Percentiles rank a stretch among this genome's conserved stretches.
Conservation (phyloP, 768 basidiomycete genomes). For the Tricholomella constricta region DNA sequence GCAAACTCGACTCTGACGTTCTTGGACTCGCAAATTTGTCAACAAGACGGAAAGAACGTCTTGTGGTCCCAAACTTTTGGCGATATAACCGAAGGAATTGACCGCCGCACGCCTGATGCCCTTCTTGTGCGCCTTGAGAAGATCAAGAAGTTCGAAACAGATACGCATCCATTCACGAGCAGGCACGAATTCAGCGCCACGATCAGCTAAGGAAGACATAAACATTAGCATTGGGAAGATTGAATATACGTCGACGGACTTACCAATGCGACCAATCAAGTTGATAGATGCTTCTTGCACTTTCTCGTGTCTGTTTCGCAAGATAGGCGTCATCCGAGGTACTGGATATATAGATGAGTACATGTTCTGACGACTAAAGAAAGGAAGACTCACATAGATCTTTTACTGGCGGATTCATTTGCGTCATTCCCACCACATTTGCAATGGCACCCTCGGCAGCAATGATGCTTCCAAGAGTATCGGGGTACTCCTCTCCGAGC, state of each 20-base stretch:
- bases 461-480: constrained; percentile 98
- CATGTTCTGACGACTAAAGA: neutral
- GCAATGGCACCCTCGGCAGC: constrained; percentile 98
- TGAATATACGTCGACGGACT: constrained; percentile 35
- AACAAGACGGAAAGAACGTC: constrained; percentile 95
- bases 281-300: constrained; percentile 99
- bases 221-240: constrained; percentile 17
- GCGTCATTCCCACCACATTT: constrained; percentile 99
- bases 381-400: constrained; percentile 79
- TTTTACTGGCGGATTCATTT: constrained; percentile 99
- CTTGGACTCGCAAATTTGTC: constrained; percentile 96
- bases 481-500: constrained; percentile 98
- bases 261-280: constrained; percentile 92
- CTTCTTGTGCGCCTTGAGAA: constrained; percentile 99
- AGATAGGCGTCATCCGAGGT: constrained; percentile 99
- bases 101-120: constrained; percentile 98
- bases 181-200: constrained; percentile 97
- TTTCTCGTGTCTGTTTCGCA: constrained; percentile 98
- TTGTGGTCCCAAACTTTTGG: constrained; percentile 98
- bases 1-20: constrained; percentile 98
- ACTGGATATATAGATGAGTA: constrained; percentile 49
- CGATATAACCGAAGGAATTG: constrained; percentile 99
- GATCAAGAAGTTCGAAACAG: constrained; percentile 95
- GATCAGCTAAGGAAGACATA: constrained; percentile 68
- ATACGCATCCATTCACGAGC: constrained; percentile 99